These are phyloP conservation scores for Podaxis carcinomalis DNA, from an alignment of 768 basidiomycete species.

Conservation along the genomic window DNA sequence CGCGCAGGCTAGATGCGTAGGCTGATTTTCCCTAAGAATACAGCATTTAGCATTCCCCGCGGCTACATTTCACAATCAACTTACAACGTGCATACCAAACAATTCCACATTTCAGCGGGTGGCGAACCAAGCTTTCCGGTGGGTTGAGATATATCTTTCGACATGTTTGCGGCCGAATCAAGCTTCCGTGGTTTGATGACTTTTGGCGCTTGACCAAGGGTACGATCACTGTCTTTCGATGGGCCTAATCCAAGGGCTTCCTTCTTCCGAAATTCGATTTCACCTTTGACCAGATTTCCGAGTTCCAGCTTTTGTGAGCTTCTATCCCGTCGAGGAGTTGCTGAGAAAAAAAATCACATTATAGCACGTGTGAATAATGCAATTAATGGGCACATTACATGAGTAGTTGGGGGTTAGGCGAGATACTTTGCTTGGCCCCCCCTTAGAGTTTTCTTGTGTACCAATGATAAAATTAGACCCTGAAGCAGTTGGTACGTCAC, in stretches of 20 bases:
- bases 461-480: constrained; percentile 27
- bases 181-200: neutral
- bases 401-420: too few species aligned
- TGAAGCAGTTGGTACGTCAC: constrained; percentile 27
- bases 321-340: neutral
- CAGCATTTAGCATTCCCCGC: too few species aligned
- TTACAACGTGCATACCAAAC: constrained; percentile 63
- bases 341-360: neutral
- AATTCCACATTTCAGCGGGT: constrained; percentile 38
- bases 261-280: constrained; percentile 41
- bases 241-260: constrained; percentile 40
- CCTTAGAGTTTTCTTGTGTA: constrained; percentile 14
- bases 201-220: constrained; percentile 17
- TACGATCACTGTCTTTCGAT: constrained; percentile 22
- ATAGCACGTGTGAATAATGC: too few species aligned
- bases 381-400: too few species aligned
- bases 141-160: constrained; percentile 5
- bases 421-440: neutral
- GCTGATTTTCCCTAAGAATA: constrained; percentile 42
- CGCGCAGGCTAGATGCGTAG: constrained; percentile 53
- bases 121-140: neutral
- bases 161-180: constrained; percentile 1
- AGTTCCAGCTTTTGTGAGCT: constrained; percentile 17
- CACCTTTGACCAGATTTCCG: constrained; percentile 35
- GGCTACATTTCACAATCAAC: constrained; percentile 18